Evolutionary conservation across 1,139 yeast genomes (phyloP), one percentile per base, ranked within the genome.

Genomic region (Pichia sp.): DNA sequence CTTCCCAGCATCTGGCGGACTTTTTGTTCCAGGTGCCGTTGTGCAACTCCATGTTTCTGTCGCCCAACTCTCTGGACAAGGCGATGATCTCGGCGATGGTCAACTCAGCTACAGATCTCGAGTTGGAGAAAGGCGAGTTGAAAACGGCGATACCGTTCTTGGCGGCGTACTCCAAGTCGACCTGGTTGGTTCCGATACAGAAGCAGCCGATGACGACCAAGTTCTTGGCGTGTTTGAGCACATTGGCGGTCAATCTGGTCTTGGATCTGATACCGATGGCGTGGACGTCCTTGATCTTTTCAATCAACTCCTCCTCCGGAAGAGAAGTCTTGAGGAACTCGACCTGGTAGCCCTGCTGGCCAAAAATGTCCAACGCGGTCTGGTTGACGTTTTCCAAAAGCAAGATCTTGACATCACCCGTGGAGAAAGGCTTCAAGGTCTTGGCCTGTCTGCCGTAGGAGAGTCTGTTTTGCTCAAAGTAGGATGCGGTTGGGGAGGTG

Each of bases 121-220:
- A 93, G 78, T 93, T 93, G 62, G 97, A 91, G 77, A 95, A 93
- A 56, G 99, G 99, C 41, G 99, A 93, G 79, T 93, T 93, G 85
- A 93, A 93, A 36, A 93, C 99, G 52, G 98, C 92, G 72, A 92
- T 81, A 76, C 99, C 99, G 51, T 82, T 80, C 68, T 85, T 83
- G 61, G 98, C 97, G 58, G 99, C 99, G 66, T 72, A 87, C 62
- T 87, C 89, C 63, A 93, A 80, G 71, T 93, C 95, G 56, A 93
- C 99, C 76, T 93, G 99, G 76, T 93, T 93, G 57, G 99, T 95
- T 68, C 99, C 99, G 67, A 93, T 93, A 79, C 99, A 93, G 87
- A 93, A 93, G 77, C 99, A 93, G 56, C 99, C 99, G 73, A 95
- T 78, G 47, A 83, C 92, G 38, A 88, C 90, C 73, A 93, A 79